Evolutionary conservation across 495 filamentous ascomycete species (phyloP).

Genomic region (Corynascus novoguineensis): DNA sequence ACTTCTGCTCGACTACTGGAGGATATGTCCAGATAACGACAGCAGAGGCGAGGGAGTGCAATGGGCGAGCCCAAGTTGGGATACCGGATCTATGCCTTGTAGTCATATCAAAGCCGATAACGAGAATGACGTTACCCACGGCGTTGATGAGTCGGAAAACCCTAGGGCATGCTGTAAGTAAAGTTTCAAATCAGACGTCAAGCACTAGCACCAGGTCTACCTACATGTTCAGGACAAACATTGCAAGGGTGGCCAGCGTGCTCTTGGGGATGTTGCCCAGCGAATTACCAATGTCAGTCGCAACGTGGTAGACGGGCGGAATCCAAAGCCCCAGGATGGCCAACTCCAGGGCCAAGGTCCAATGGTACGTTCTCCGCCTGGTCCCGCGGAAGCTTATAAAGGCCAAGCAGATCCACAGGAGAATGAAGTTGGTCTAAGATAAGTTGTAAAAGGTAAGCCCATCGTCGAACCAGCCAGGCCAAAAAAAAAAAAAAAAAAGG

Average conservation of each 20-base stretch:
- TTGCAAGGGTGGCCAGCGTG: slow-evolving; percentile 14
- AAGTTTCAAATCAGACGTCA: too few relatives aligned
- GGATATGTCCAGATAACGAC: slow-evolving; percentile 31
- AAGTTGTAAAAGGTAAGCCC: background rate
- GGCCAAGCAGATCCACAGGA: slow-evolving; percentile 26
- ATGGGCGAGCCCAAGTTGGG: slow-evolving; percentile 7
- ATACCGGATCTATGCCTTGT: slow-evolving; percentile 4
- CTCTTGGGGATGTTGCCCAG: background rate
- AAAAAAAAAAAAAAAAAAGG: too few relatives aligned
- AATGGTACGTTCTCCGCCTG: slow-evolving; percentile 16
- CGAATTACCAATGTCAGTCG: background rate
- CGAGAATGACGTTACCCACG: slow-evolving; percentile 23
- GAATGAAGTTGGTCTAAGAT: slow-evolving; percentile 22
- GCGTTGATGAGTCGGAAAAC: slow-evolving; percentile 27
- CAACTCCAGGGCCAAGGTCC: slow-evolving; percentile 25
- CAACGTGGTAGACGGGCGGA: slow-evolving; percentile 24
- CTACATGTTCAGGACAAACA: slow-evolving; percentile 28
- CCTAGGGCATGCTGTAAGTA: slow-evolving; percentile 2
- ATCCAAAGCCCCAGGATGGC: slow-evolving; percentile 29
- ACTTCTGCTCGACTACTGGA: slow-evolving; percentile 22
- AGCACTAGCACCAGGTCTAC: background rate
- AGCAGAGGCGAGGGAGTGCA: slow-evolving; percentile 10
- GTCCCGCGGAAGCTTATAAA: slow-evolving; percentile 20
- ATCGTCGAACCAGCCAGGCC: too few relatives aligned
- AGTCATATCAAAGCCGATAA: slow-evolving; percentile 22